phyloP scores from a whole-genome alignment of 176 grass and related monocot genomes.

The Tillandsia fasciculata region DNA sequence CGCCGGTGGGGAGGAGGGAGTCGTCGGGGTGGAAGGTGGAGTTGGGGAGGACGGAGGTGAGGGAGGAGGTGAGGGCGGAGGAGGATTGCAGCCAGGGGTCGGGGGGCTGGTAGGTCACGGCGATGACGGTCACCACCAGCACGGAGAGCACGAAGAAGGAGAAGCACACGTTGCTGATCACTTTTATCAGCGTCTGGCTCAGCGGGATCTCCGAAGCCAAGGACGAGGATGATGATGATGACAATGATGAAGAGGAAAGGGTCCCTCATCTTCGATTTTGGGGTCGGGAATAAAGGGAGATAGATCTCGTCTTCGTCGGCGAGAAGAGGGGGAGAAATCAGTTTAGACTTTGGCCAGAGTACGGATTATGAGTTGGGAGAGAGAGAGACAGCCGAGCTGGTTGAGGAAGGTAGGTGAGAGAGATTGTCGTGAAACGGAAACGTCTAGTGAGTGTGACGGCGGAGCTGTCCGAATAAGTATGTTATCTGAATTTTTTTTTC shows the following conservation, averaged over 20 bases:
- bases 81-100: constrained; percentile 92
- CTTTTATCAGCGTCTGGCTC: constrained; percentile 64
- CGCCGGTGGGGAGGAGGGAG: constrained; percentile 81
- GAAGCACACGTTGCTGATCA: constrained; percentile 74
- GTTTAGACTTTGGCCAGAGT: background rate
- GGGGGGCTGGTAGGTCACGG: constrained; percentile 89
- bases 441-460: background rate
- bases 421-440: background rate
- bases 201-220: constrained; percentile 42
- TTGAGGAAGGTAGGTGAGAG: background rate
- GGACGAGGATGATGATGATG: background rate
- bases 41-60: constrained; percentile 49
- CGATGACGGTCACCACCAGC: constrained; percentile 77
- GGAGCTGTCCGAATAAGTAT: background rate
- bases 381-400: background rate
- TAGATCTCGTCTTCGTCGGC: constrained; percentile 9
- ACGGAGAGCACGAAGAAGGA: constrained; percentile 83
- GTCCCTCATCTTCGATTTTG: background rate
- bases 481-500: too few species aligned
- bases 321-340: constrained; percentile 15
- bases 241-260: background rate
- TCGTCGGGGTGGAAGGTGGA: constrained; percentile 74
- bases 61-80: constrained; percentile 68
- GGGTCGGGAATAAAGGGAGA: constrained; percentile 14
- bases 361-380: background rate